Conservation (phyloP, 345 rosid species). For the Hirschfeldia incana region DNA sequence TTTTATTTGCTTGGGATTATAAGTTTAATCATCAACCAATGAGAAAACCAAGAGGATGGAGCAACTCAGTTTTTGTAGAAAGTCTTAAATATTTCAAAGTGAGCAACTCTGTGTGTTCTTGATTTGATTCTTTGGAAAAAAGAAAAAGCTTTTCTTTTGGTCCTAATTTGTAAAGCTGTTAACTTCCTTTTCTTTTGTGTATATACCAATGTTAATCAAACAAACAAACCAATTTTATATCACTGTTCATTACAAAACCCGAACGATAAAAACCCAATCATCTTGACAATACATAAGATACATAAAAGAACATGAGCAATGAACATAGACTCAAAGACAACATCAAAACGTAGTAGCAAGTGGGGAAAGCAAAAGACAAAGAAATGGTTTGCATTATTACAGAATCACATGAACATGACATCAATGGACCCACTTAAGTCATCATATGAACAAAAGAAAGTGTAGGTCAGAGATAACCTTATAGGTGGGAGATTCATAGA, state of each 20-base stretch:
- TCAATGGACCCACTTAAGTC: neutral
- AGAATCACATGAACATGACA: neutral
- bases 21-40: neutral
- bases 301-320: neutral
- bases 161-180: neutral
- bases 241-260: neutral
- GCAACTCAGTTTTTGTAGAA: neutral
- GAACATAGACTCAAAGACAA: neutral
- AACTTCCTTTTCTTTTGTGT: neutral
- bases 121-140: neutral
- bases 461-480: neutral
- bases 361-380: neutral
- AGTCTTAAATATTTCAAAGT: neutral
- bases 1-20: too few relatives aligned
- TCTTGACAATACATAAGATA: neutral
- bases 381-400: neutral
- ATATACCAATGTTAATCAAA: neutral
- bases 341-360: neutral
- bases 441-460: neutral
- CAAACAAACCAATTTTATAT: neutral
- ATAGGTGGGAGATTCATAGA: neutral
- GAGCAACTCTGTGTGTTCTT: neutral
- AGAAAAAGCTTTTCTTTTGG: neutral
- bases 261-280: neutral
- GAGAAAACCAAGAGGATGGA: neutral